Conservation (phyloP, 169 alveolate genomes). For the Babesia bovis region DNA sequence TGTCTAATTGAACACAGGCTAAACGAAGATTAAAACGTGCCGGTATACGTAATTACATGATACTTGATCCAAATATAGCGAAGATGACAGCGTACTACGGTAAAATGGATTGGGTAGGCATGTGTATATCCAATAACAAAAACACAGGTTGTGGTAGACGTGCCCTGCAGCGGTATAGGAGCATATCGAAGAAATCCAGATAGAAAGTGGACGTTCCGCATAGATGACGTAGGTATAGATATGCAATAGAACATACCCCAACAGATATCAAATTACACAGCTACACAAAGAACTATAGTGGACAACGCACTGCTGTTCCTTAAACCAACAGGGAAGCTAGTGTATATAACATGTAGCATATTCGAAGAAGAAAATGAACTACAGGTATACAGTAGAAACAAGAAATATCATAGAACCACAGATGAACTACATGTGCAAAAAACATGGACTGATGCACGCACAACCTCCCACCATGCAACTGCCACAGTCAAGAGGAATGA, state of each 20-base stretch:
- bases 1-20: conserved; percentile 72
- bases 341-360: conserved; percentile 88
- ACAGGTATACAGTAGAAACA: conserved; percentile 62
- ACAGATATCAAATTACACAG: conserved; percentile 41
- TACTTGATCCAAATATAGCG: conserved; percentile 75
- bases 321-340: conserved; percentile 85
- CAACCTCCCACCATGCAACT: conserved; percentile 84
- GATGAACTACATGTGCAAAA: conserved; percentile 70
- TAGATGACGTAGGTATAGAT: conserved; percentile 63
- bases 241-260: neutral
- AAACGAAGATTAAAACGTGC: conserved; percentile 87
- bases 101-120: conserved; percentile 89
- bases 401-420: neutral
- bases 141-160: conserved; percentile 83
- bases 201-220: conserved; percentile 84
- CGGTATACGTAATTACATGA: conserved; percentile 85
- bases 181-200: conserved; percentile 93
- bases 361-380: conserved; percentile 83
- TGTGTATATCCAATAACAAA: neutral
- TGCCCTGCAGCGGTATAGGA: conserved; percentile 93
- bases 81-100: conserved; percentile 70
- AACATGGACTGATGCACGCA: conserved; percentile 75
- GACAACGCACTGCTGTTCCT: conserved; percentile 75
- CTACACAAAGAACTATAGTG: conserved; percentile 78
- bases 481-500: conserved; percentile 91